Conservation (phyloP, 2,329 filamentous ascomycete species). For the Sporothrix brasiliensis region DNA sequence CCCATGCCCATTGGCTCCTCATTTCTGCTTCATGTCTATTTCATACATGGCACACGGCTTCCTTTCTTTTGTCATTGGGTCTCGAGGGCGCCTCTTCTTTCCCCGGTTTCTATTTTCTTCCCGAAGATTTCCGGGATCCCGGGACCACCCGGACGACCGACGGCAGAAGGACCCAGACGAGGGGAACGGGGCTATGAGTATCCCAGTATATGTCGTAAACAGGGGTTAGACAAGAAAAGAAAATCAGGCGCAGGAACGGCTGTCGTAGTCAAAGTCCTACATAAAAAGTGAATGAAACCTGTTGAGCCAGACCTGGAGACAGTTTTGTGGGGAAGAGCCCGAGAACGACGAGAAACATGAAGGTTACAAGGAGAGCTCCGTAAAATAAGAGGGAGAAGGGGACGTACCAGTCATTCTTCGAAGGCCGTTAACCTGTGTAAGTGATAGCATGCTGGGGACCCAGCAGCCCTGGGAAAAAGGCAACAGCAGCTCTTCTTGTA, state of each 20-base stretch:
- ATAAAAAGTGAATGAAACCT: neutral
- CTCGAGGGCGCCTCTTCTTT: neutral
- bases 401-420: too few relatives aligned
- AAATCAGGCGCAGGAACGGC: neutral
- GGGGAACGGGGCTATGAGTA: neutral
- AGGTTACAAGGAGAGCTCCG: too few relatives aligned
- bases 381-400: neutral
- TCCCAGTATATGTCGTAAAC: neutral
- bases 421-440: too few relatives aligned
- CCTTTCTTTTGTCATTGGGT: neutral
- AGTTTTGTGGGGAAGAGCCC: constrained; percentile 23
- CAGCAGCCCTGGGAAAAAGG: too few relatives aligned
- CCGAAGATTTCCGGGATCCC: constrained; percentile 26
- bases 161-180: constrained; percentile 1
- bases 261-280: neutral
- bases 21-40: constrained; percentile 5
- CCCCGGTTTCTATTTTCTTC: constrained; percentile 17
- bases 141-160: constrained; percentile 28
- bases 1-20: neutral
- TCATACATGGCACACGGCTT: constrained; percentile 13
- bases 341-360: neutral
- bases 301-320: constrained; percentile 10
- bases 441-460: too few relatives aligned
- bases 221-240: neutral
- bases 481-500: too few relatives aligned